Base-by-base conservation (phyloP, 202 grass and related monocot genomes). In the Cymbopogon flexuosus region DNA sequence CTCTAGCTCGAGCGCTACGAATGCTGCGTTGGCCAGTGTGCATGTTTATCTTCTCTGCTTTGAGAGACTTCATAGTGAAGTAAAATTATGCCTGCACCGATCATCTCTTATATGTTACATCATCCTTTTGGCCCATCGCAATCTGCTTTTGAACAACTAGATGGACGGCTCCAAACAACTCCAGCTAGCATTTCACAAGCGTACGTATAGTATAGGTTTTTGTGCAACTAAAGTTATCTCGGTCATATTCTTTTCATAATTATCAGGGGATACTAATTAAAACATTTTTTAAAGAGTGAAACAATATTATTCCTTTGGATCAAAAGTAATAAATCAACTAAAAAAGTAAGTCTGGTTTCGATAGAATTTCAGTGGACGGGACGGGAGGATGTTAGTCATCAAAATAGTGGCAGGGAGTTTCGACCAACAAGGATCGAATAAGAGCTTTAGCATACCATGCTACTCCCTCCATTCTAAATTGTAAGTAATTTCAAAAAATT, bases 111-210 rank as follows among this genome's bases (percentile, higher is more conserved):
- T 40, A 1, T 40, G 27, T 27, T 27, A 27, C 27, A 40, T 40
- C 5, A 8, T 71, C 24, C 3, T 51, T 72, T 51, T 33, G 24
- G 43, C 69, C 23, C 43, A 19, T 72, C 69, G 16, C 69, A 47
- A 47, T 72, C 43, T 51, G 10, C 69, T 72, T 72, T 72, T 51
- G 43, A 72, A 31, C 42, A 71, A 71, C 68, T 70, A 46, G 65
- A 46, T 49, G 42, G 68, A 71, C 16, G 0, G 68, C 42, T 71
- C 42, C 68, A 60, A 60, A 9, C 22, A 49, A 70, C 7, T 46
- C 27, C 41, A 46, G 68, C 68, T 33, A 49, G 6, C 27, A 16
- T 71, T 49, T 30, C 42, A 16, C 67, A 46, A 45, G 22, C 40
- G 18, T 10, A 27, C 21, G 6, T 27, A 6, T 43, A 33, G 27